Base-by-base conservation (phyloP, 345 rosid species). In the Aquilaria malaccensis region DNA sequence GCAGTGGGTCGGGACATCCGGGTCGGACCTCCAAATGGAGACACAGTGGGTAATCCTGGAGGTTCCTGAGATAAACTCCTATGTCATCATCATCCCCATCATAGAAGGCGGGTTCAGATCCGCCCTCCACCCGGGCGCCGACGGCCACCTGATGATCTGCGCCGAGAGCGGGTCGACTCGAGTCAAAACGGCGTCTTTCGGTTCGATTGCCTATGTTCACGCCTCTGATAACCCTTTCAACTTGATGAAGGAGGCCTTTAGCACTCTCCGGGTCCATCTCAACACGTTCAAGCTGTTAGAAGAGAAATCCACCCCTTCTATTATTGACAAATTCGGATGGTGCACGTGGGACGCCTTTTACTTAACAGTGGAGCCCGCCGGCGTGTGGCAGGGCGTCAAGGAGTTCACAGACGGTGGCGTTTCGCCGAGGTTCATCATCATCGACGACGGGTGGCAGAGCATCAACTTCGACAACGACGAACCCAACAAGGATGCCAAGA, bases 331-430 rank as follows among this genome's bases (percentile, higher is more conserved):
- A 77, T 92, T 92, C 43, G 98, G 98, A 31, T 89, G 97, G 97
- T 92, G 98, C 74, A 92, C 98, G 50, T 92, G 97, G 98, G 97
- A 92, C 71, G 91, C 97, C 6, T 83, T 88, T 59, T 92, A 87
- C 74, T 78, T 92, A 22, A 85, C 91, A 0, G 95, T 92, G 11
- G 89, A 89, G 60, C 98, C 98, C 0, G 74, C 77, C 10, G 87
- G 89, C 4, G 67, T 82, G 13, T 89, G 96, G 91, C 80, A 74
- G 14, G 97, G 97, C 9, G 81, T 89, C 59, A 80, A 83, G 46
- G 93, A 92, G 32, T 83, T 87, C 52, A 60, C 57, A 2, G 82
- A 83, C 2, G 93, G 83, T 1, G 98, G 98, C 3, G 61, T 81
- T 7, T 60, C 80, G 3, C 86, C 86, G 3, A 83, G 91, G 74